Evolutionary conservation across 2,329 filamentous ascomycete genomes (phyloP), one percentile per base, ranked within the genome.

Genomic region (Bipolaris cookei): DNA sequence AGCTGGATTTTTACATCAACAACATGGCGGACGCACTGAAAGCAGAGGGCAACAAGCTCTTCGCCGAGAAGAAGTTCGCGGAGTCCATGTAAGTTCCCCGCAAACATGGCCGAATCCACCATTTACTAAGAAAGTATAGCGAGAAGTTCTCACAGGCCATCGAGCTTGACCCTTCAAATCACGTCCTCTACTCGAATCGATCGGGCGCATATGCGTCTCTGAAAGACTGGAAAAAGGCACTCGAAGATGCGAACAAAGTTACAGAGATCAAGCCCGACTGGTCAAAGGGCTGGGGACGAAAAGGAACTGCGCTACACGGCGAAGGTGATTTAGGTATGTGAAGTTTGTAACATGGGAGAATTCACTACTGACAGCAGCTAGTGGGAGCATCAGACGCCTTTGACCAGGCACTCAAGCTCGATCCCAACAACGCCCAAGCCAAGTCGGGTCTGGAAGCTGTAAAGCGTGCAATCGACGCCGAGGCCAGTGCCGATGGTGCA

Each of bases 1-100:
- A 56, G 30, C 18, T 21, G 10, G 32, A 37, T 37, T 37, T 18
- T 11, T 34, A 49, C 42, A 56, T 42, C 53, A 45, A 38, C 57
- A 80, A 37, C 63, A 89, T 88, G 86, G 86, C 87, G 65, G 87
- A 89, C 79, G 84, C 94, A 86, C 87, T 99, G 73, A 99, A 99
- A 84, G 92, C 93, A 73, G 90, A 95, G 77, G 95, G 94, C 83
- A 99, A 99, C 85, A 96, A 96, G 84, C 93, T 96, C 80, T 99
- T 99, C 79, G 90, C 92, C 66, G 92, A 91, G 62, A 98, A 98
- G 86, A 92, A 98, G 80, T 99, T 97, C 78, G 86, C 92, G 73
- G 92, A 94, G 78, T 95, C 95, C 74, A 87, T 97, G 94, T 98
- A 86, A 80, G 91, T 87, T 64, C 64, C 66, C 68, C 63, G 66